phyloP scores from a whole-genome alignment of 208 protist species.

The Leishmania arabica region DNA sequence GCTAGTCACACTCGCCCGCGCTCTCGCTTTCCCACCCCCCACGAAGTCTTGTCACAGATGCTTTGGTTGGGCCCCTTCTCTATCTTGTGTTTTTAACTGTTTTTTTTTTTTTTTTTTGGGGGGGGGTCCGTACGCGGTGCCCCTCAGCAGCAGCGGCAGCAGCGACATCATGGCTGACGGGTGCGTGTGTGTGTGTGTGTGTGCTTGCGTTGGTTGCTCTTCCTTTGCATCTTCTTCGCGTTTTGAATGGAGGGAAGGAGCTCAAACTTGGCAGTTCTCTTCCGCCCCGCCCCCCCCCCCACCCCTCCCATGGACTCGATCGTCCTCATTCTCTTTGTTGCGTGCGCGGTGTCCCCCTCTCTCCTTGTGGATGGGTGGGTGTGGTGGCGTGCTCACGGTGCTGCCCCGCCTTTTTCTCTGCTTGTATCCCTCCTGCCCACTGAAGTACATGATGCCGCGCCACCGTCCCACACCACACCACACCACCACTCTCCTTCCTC shows the following conservation, averaged over 20 bases:
- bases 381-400: neutral
- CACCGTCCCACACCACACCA: neutral
- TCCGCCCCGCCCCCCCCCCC: too few relatives aligned
- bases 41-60: neutral
- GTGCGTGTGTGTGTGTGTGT: neutral
- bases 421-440: neutral
- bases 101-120: neutral
- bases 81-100: neutral
- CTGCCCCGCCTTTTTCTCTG: neutral
- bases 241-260: too few relatives aligned
- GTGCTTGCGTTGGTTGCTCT: too few relatives aligned
- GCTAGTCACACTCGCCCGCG: too few relatives aligned
- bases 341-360: neutral
- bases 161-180: neutral
- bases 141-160: neutral
- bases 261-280: too few relatives aligned
- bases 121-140: neutral
- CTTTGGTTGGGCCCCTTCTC: neutral
- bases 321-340: neutral
- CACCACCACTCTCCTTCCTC: neutral
- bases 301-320: too few relatives aligned
- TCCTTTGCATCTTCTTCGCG: too few relatives aligned
- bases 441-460: neutral
- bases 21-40: neutral
- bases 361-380: neutral